A percentile compares a stretch with the other conserved stretches of the same genome.
phyloP scores from a whole-genome alignment of 2,329 filamentous ascomycete species.

The Aspergillus terreus region DNA sequence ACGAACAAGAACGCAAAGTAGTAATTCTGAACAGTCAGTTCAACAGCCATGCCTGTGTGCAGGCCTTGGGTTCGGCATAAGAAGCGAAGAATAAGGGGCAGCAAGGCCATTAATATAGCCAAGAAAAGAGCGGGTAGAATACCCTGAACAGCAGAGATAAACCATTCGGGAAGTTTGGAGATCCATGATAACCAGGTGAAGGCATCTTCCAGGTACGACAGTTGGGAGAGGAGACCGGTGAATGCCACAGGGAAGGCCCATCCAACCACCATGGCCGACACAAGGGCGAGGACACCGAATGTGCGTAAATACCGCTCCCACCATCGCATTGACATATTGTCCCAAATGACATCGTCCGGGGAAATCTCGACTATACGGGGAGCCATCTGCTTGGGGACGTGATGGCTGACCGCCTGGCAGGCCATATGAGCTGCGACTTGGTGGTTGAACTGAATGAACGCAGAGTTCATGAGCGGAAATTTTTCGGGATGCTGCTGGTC shows the following conservation, averaged over 20 bases:
- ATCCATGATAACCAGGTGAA: constrained; percentile 71
- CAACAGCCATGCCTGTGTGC: constrained; percentile 74
- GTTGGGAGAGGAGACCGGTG: constrained; percentile 75
- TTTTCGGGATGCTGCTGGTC: constrained; percentile 83
- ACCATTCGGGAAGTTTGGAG: constrained; percentile 53
- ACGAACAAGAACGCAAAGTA: constrained; percentile 95
- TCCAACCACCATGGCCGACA: constrained; percentile 73
- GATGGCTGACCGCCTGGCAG: constrained; percentile 85
- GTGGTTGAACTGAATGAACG: constrained; percentile 97
- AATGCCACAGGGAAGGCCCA: constrained; percentile 91
- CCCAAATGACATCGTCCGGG: constrained; percentile 89
- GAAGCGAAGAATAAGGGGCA: constrained; percentile 74
- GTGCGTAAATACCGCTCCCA: constrained; percentile 82
- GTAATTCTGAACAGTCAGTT: constrained; percentile 83
- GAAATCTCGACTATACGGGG: constrained; percentile 91
- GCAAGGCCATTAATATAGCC: constrained; percentile 70
- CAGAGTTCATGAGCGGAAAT: constrained; percentile 90
- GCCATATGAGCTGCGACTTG: constrained; percentile 98
- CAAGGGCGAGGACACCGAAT: constrained; percentile 60
- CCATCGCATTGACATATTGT: constrained; percentile 94
- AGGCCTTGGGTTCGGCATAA: constrained; percentile 72
- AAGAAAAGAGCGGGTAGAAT: constrained; percentile 76
- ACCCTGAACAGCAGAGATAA: constrained; percentile 74
- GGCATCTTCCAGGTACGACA: constrained; percentile 63
- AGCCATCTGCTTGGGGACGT: constrained; percentile 88